These are phyloP conservation scores for Clavispora fructus DNA, from an alignment of 805 yeast species.

Conservation along the genomic window DNA sequence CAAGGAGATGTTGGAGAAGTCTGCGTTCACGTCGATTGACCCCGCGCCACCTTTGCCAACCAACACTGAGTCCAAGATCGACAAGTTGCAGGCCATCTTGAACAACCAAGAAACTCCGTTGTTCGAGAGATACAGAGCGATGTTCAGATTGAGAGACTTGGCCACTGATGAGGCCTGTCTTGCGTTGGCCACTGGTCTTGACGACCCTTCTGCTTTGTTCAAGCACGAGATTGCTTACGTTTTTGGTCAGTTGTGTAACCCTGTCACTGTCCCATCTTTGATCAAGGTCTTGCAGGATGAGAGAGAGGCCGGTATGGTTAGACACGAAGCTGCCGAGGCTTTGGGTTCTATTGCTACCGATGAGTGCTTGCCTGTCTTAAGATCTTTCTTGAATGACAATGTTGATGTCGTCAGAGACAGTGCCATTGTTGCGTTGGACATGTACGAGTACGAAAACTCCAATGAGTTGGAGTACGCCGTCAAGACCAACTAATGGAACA, in stretches of 20 bases:
- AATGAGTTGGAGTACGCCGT: constrained; percentile 66
- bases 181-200: constrained; percentile 87
- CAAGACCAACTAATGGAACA: constrained; percentile 7
- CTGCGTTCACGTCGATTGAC: constrained; percentile 82
- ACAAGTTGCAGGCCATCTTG: constrained; percentile 59
- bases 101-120: constrained; percentile 74
- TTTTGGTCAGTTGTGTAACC: constrained; percentile 94
- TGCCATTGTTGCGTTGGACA: constrained; percentile 94
- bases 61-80: constrained; percentile 48
- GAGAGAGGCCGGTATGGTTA: constrained; percentile 93
- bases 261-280: constrained; percentile 84
- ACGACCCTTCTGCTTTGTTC: constrained; percentile 87
- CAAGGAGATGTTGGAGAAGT: constrained; percentile 65
- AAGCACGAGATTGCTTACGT: constrained; percentile 98
- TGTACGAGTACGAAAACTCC: constrained; percentile 94
- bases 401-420: constrained; percentile 93
- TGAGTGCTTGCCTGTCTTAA: constrained; percentile 85
- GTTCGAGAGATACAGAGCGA: constrained; percentile 94
- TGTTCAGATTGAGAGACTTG: constrained; percentile 95
- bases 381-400: constrained; percentile 70
- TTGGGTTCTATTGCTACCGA: constrained; percentile 95
- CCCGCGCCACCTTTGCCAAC: constrained; percentile 98
- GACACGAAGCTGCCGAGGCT: constrained; percentile 99
- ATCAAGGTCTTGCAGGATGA: constrained; percentile 73
- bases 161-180: constrained; percentile 90